Conservation (phyloP, 139 green algal genomes). For the Tetraselmis striata region DNA sequence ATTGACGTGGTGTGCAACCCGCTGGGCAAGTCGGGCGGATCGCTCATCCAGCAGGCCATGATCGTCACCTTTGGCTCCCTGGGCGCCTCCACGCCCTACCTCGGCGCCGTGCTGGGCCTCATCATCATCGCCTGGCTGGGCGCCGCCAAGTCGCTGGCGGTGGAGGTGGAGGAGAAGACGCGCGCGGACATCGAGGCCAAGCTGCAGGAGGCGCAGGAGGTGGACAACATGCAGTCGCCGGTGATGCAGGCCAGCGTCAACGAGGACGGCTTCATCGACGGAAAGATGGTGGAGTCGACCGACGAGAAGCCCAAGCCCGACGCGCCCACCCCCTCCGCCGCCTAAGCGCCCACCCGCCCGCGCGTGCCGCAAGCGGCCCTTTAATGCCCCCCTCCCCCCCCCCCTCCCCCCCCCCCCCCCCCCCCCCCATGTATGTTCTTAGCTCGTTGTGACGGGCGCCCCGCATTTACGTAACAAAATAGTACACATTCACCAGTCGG, state of each 20-base stretch:
- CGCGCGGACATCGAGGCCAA: slow-evolving; percentile 10
- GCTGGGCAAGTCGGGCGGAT: slow-evolving; percentile 95
- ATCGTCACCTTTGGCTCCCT: slow-evolving; percentile 97
- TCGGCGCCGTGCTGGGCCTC: slow-evolving; percentile 83
- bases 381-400: background rate
- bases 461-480: too few relatives aligned
- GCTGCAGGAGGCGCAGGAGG: slow-evolving; percentile 44
- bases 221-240: background rate
- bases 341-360: background rate
- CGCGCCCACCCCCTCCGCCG: background rate
- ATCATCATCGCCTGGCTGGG: slow-evolving; percentile 87
- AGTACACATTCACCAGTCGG: too few relatives aligned
- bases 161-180: slow-evolving; percentile 60
- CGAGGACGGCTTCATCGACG: slow-evolving; percentile 3
- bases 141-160: slow-evolving; percentile 71
- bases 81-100: slow-evolving; percentile 91
- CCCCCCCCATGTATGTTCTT: too few relatives aligned
- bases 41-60: slow-evolving; percentile 93
- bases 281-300: background rate
- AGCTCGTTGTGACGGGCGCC: too few relatives aligned
- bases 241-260: background rate
- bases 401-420: background rate
- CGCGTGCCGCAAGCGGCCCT: background rate
- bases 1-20: slow-evolving; percentile 99
- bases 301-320: background rate